Base-by-base conservation (phyloP, 2,329 filamentous ascomycete species). In the Basipetospora chlamydospora region DNA sequence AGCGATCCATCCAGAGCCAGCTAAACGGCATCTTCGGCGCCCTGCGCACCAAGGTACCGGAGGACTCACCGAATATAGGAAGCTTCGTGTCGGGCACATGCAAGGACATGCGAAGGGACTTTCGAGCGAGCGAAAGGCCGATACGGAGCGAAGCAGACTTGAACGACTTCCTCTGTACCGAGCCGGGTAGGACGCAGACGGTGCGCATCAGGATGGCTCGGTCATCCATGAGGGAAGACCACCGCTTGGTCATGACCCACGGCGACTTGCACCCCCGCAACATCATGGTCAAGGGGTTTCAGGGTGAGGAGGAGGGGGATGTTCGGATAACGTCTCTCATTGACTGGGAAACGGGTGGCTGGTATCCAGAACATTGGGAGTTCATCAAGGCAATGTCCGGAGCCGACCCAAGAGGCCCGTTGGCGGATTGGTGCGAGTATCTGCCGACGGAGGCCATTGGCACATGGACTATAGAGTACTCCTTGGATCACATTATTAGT, bases 281-380 rank as follows among this genome's bases (percentile, higher is more conserved):
- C 30, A 55, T 57, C 16, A 33, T 54, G n/a, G 45, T n/a, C n/a
- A n/a, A n/a, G n/a, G n/a, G n/a, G n/a, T n/a, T n/a, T n/a, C n/a
- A 57, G 10, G 45, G 52, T 37, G 46, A 53, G 0, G 38, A 51
- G 2, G 59, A 58, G 0, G 67, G 66, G 36, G 39, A 45, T 3
- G 13, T 26, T 12, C 12, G 6, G 6, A 46, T 78, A 6, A 56
- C 47, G 0, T 75, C 73, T 1, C 40, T 79, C 1, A 58, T 80
- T 0, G 76, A 80, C 47, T 80, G 74, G 75, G 70, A 42, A 15
- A 47, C 50, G 31, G 44, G 51, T 8, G 52, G 52, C 3, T 55
- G 51, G 51, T 55, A 53, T 43, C 52, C 53, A 3, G 43, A 41
- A 15, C 54, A 55, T 33, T 55, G 52, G 51, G 52, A 56, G 43